These are phyloP conservation scores for Stygiomarasmius scandens DNA, from an alignment of 1,284 basidiomycete genomes.

Conservation along the genomic window DNA sequence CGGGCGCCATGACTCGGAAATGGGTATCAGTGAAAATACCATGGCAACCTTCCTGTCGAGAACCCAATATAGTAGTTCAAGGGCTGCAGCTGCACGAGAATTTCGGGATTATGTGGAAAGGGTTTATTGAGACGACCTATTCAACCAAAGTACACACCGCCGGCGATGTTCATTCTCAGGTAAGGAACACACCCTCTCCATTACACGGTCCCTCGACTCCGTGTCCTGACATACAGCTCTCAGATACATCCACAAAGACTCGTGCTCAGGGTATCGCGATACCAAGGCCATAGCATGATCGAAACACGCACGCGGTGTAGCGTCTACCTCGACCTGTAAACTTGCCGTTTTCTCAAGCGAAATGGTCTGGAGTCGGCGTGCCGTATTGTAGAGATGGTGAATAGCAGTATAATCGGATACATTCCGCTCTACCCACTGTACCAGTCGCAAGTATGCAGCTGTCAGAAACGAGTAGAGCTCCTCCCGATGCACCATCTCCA, in stretches of 20 bases:
- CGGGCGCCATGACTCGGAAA: no score
- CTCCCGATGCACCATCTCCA: slow-evolving; percentile 24
- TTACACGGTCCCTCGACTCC: slow-evolving; percentile 1
- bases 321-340: slow-evolving; percentile 4
- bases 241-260: slow-evolving; percentile 65
- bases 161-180: slow-evolving; percentile 3
- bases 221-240: slow-evolving; percentile 27
- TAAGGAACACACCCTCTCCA: neutral
- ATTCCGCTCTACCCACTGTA: slow-evolving; percentile 59
- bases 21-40: no score
- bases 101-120: no score
- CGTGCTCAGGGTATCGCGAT: slow-evolving; percentile 51
- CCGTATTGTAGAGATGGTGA: slow-evolving; percentile 49
- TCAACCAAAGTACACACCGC: slow-evolving; percentile 5
- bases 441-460: slow-evolving; percentile 39
- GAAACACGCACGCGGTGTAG: neutral
- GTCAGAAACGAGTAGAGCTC: slow-evolving; percentile 35
- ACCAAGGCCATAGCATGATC: slow-evolving; percentile 52
- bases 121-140: neutral
- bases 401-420: slow-evolving; percentile 67
- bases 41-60: no score
- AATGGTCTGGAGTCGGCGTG: slow-evolving; percentile 21
- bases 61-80: no score
- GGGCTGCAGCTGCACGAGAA: no score
- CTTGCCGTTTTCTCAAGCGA: neutral